Conservation (phyloP, 345 rosid species). For the Linum tenue region DNA sequence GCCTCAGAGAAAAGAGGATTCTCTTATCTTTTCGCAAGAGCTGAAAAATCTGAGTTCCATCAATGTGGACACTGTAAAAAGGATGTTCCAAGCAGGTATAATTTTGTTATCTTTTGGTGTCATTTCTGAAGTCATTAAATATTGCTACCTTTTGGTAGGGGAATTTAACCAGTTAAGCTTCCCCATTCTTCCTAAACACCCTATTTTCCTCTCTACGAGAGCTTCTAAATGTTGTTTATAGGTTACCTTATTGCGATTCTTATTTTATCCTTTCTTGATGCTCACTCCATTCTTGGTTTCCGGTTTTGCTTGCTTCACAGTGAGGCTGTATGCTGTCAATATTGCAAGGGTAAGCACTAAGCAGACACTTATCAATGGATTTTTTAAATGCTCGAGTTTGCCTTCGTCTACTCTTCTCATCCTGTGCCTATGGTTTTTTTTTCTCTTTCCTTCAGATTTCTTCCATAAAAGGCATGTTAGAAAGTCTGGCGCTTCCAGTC, state of each 20-base stretch:
- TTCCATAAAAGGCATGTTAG: conserved; percentile 75
- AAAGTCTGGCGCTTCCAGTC: conserved; percentile 41
- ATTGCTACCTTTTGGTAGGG: background rate
- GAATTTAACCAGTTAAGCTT: background rate
- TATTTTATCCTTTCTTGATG: too few relatives aligned
- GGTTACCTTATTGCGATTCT: too few relatives aligned
- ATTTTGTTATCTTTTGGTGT: background rate
- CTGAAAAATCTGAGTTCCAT: conserved; percentile 57
- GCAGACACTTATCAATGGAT: background rate
- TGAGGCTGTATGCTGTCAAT: conserved; percentile 79
- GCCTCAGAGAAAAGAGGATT: conserved; percentile 50
- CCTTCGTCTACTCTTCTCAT: background rate
- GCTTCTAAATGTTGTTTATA: too few relatives aligned
- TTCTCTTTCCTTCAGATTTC: conserved; percentile 40
- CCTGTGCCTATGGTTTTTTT: background rate
- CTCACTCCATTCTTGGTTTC: background rate
- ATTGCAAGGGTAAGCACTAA: conserved; percentile 58
- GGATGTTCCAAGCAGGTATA: conserved; percentile 61
- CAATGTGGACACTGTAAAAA: conserved; percentile 79
- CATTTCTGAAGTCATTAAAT: background rate
- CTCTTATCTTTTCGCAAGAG: conserved; percentile 64
- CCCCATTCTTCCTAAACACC: background rate
- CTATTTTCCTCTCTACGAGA: too few relatives aligned
- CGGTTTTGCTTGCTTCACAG: conserved; percentile 33
- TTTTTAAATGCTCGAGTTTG: background rate